phyloP scores from a whole-genome alignment of 129 eudicot species.

The Pulicaria dysenterica region DNA sequence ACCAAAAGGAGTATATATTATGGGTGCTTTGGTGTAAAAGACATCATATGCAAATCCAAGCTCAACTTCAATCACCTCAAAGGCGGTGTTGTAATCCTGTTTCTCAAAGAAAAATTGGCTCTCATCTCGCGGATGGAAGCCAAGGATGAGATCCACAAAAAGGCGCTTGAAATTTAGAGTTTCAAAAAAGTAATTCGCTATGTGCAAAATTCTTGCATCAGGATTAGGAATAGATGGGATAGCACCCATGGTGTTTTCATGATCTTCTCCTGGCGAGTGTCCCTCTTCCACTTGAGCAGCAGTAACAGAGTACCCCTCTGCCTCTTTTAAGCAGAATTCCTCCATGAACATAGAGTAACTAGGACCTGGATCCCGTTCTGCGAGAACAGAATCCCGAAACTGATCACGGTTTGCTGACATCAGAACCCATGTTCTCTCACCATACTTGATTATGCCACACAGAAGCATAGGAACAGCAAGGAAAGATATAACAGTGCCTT shows the following conservation, averaged over 20 bases:
- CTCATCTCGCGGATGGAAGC: conserved; percentile 44
- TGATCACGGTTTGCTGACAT: conserved; percentile 33
- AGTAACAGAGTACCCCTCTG: conserved; percentile 36
- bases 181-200: conserved; percentile 42
- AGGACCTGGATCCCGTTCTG: conserved; percentile 32
- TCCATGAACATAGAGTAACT: conserved; percentile 40
- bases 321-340: conserved; percentile 42
- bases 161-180: conserved; percentile 40
- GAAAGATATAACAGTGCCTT: background rate
- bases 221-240: background rate
- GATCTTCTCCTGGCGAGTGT: conserved; percentile 24
- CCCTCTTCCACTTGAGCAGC: conserved; percentile 24
- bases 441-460: conserved; percentile 37
- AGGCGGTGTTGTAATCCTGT: conserved; percentile 22
- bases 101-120: conserved; percentile 36
- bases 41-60: conserved; percentile 46
- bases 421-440: conserved; percentile 38
- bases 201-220: conserved; percentile 23
- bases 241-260: conserved; percentile 14
- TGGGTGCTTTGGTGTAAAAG: conserved; percentile 41
- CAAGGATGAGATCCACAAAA: conserved; percentile 50
- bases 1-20: conserved; percentile 35
- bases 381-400: conserved; percentile 35
- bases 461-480: conserved; percentile 31
- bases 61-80: conserved; percentile 43